These are phyloP conservation scores for Suhomyces bribrorum DNA, from an alignment of 1,139 yeast species.

Conservation along the genomic window DNA sequence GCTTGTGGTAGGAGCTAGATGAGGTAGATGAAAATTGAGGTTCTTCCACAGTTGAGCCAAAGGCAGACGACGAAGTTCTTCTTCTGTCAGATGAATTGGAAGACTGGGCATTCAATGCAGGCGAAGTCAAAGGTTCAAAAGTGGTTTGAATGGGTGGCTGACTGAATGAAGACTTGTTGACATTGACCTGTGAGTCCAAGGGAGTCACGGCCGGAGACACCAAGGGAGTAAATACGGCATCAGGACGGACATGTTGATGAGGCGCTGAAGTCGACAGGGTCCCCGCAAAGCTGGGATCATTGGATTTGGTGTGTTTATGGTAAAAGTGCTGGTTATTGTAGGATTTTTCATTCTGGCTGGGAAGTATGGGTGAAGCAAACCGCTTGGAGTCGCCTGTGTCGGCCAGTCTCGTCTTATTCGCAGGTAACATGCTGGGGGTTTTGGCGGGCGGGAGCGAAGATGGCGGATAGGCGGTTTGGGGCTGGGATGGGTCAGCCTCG, in stretches of 20 bases:
- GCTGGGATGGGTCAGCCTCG: constrained; percentile 14
- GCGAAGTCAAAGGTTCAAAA: constrained; percentile 60
- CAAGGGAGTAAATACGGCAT: constrained; percentile 67
- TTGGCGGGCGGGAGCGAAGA: constrained; percentile 22
- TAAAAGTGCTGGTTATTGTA: constrained; percentile 46
- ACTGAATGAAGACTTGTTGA: constrained; percentile 23
- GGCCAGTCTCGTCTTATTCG: constrained; percentile 17
- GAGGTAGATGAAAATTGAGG: constrained; percentile 7
- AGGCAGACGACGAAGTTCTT: constrained; percentile 38
- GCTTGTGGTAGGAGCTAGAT: constrained; percentile 22
- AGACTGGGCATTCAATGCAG: constrained; percentile 57
- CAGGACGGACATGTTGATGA: constrained; percentile 42
- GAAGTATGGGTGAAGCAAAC: constrained; percentile 43
- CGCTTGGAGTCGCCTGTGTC: constrained; percentile 14
- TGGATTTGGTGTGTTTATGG: constrained; percentile 31
- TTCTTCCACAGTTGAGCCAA: constrained; percentile 29
- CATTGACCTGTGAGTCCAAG: constrained; percentile 40
- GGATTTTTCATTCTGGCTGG: constrained; percentile 46
- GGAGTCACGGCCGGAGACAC: constrained; percentile 78
- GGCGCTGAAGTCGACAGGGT: constrained; percentile 10
- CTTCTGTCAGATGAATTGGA: constrained; percentile 23
- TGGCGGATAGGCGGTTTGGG: constrained; percentile 42
- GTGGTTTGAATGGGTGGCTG: constrained; percentile 36
- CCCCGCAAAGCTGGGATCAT: constrained; percentile 2
- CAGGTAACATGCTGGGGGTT: constrained; percentile 32